Percentiles rank a stretch among this genome's conserved stretches.
Evolutionary conservation across 371 early-diverging fungal genomes (phyloP).

Genomic region (Basidiobolus meristosporus): DNA sequence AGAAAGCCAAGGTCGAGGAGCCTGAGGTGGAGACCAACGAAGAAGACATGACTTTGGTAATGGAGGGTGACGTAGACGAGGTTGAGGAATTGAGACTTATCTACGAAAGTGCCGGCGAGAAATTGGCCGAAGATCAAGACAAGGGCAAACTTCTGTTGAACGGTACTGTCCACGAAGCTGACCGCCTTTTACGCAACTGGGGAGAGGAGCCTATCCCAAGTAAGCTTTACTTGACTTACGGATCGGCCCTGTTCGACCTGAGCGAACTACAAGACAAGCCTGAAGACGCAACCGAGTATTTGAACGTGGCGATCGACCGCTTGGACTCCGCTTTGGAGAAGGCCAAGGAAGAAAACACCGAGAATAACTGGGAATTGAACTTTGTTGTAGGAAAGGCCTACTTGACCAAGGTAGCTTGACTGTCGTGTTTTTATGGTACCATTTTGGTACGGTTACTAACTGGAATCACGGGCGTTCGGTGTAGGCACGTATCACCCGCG

Average conservation of each 20-base stretch:
- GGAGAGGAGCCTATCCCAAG: background rate
- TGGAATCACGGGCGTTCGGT: no score
- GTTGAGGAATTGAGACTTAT: no score
- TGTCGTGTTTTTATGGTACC: background rate
- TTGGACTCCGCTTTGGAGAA: background rate
- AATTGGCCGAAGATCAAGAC: background rate
- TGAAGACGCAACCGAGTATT: background rate
- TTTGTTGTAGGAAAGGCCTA: background rate
- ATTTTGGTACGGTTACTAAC: no score
- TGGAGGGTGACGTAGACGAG: no score
- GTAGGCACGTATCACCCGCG: no score
- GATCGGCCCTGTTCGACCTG: background rate
- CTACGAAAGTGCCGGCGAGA: no score
- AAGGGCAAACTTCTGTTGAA: background rate
- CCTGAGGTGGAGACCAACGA: no score
- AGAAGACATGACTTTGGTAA: no score
- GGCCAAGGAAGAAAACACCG: background rate
- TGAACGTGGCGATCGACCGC: background rate
- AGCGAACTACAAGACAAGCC: background rate
- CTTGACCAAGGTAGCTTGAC: background rate
- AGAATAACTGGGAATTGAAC: background rate
- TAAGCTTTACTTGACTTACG: background rate
- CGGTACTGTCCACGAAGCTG: conserved; percentile 1
- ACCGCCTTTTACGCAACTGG: background rate
- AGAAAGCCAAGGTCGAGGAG: no score